Evolutionary conservation across 2,329 filamentous ascomycete species (phyloP), one percentile per base, ranked within the genome.

Genomic region (Paracoccidioides brasiliensis): DNA sequence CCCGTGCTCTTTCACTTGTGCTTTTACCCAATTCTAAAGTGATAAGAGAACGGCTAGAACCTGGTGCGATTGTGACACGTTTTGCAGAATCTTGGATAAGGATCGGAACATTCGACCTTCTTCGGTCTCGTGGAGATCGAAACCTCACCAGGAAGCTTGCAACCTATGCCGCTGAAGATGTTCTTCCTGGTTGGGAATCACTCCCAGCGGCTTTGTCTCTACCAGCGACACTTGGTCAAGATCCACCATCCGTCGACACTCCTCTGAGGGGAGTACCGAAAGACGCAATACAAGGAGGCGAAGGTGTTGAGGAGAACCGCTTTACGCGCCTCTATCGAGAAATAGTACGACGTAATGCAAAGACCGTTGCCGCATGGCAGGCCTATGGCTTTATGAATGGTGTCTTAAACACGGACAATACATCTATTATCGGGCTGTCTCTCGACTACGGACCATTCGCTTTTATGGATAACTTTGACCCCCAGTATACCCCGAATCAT

Each of bases 321-420:
- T 98, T 93, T 68, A 78, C 86, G 0, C 80, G 90, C 14, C 74
- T 98, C 0, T 98, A 94, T 69, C 84, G 93, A 40, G 90, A 95
- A 65, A 84, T 98, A 55, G 83, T 84, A 3, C 82, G 89, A 44
- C 81, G 88, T 37, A 98, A 96, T 66, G 93, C 93, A 1, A 77
- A 79, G 57, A 94, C 87, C 0, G 90, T 97, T 1, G 93, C 93
- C 9, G 81, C 85, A 62, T 97, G 93, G 91, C 94, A 98, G 74
- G 90, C 89, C 0, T 97, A 97, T 66, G 93, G 89, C n/a, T 98
- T 98, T 74, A 97, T 95, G 79, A 98, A 98, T 65, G 93, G 93
- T 48, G 93, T 98, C 3, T 76, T 98, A 56, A 98, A 98, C 71
- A 97, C 93, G 0, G 93, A 98, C 68, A 98, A 98, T 69, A 98